A percentile compares a stretch with the other conserved stretches of the same genome.
Conservation (phyloP, 495 filamentous ascomycete species). For the Apiosordaria backusii region DNA sequence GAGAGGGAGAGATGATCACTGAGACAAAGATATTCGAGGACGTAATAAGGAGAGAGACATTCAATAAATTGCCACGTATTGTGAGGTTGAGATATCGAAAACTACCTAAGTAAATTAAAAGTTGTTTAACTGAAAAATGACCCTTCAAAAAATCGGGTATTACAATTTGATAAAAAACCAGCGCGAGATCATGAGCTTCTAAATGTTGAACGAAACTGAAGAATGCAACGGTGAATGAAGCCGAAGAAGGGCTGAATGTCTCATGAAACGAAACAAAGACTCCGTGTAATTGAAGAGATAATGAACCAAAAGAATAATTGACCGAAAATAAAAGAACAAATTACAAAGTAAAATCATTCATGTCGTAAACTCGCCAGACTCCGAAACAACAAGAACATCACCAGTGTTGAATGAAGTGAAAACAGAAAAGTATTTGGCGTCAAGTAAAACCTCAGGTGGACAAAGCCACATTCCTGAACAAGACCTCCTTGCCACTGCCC, state of each 20-base stretch:
- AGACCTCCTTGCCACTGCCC: background rate
- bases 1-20: background rate
- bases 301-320: background rate
- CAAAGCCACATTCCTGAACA: constrained; percentile 22
- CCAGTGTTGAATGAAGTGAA: background rate
- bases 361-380: background rate
- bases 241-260: too few species aligned
- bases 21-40: background rate
- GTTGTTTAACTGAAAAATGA: too few species aligned
- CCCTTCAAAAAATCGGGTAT: too few species aligned
- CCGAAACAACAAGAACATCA: background rate
- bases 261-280: background rate
- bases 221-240: too few species aligned
- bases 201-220: too few species aligned
- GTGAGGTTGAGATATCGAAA: too few species aligned
- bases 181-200: too few species aligned
- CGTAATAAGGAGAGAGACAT: too few species aligned
- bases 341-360: background rate
- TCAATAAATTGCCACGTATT: too few species aligned
- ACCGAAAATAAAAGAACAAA: background rate
- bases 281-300: background rate
- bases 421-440: background rate
- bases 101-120: too few species aligned
- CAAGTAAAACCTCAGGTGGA: constrained; percentile 23
- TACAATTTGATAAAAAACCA: too few species aligned